Percentiles rank a stretch among this genome's conserved stretches.
Evolutionary conservation across 805 yeast species (phyloP).

Genomic region (Teunomyces stri): DNA sequence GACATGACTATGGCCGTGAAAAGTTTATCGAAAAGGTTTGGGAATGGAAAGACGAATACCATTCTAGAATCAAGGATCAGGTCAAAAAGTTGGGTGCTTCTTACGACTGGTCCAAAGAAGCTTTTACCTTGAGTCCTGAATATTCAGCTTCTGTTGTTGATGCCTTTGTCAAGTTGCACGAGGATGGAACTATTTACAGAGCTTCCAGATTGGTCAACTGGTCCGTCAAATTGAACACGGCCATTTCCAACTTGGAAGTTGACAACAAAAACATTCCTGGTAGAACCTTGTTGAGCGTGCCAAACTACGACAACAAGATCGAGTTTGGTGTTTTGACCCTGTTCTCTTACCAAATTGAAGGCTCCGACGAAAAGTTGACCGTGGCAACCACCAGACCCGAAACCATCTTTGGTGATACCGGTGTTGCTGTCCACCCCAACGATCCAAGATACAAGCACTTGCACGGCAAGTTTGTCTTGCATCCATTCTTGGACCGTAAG

Average conservation of each 20-base stretch:
- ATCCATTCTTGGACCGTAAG: constrained; percentile 83
- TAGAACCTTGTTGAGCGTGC: constrained; percentile 76
- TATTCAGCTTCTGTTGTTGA: constrained; percentile 79
- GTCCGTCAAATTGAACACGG: constrained; percentile 93
- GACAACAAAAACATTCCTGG: constrained; percentile 88
- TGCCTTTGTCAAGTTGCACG: constrained; percentile 87
- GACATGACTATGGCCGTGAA: constrained; percentile 95
- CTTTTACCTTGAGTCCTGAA: constrained; percentile 83
- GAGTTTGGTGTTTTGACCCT: constrained; percentile 98
- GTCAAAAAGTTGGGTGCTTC: constrained; percentile 90
- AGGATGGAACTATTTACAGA: constrained; percentile 93
- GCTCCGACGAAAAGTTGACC: constrained; percentile 77
- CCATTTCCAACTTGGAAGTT: constrained; percentile 93
- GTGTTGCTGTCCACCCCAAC: constrained; percentile 95
- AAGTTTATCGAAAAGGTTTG: constrained; percentile 83
- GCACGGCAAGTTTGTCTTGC: constrained; percentile 89
- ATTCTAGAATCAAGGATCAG: constrained; percentile 78
- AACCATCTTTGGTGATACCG: constrained; percentile 97
- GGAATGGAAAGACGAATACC: constrained; percentile 98
- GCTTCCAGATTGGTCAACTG: constrained; percentile 92
- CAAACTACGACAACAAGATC: constrained; percentile 84
- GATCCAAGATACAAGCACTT: constrained; percentile 90
- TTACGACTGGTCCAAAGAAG: constrained; percentile 94
- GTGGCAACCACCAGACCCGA: constrained; percentile 99
- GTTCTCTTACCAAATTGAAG: constrained; percentile 86